These are phyloP conservation scores for Didymellaceae sp. DNA, from an alignment of 2,329 filamentous ascomycete genomes.

Conservation along the genomic window DNA sequence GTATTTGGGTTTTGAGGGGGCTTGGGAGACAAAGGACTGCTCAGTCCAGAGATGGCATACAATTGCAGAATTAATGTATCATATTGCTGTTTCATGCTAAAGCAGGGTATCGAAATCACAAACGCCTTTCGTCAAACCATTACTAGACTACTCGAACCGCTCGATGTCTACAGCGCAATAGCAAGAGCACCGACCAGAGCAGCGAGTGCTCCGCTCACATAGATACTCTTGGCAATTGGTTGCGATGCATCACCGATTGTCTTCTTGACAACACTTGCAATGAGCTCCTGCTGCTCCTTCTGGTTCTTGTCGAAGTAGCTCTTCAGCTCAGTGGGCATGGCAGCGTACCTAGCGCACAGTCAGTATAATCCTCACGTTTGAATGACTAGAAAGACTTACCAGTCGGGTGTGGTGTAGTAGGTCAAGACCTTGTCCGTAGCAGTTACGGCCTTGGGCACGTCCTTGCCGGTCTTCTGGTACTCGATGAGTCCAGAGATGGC, in stretches of 20 bases:
- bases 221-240: constrained; percentile 1
- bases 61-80: neutral
- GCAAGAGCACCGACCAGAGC: constrained; percentile 13
- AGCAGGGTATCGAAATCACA: constrained; percentile 11
- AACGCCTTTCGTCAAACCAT: constrained; percentile 1
- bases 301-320: constrained; percentile 11
- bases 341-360: constrained; percentile 8
- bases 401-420: constrained; percentile 14
- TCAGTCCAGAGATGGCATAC: too few relatives aligned
- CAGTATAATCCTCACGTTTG: neutral
- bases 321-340: constrained; percentile 18
- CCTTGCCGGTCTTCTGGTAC: constrained; percentile 14
- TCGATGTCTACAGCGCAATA: constrained; percentile 4
- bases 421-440: constrained; percentile 9
- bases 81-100: neutral
- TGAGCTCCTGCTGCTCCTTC: constrained; percentile 6
- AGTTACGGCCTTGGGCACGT: constrained; percentile 15
- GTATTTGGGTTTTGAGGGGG: constrained; percentile 51
- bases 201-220: constrained; percentile 10
- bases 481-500: constrained; percentile 4
- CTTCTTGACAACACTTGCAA: constrained; percentile 4
- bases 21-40: too few relatives aligned
- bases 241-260: constrained; percentile 8
- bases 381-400: constrained; percentile 2
- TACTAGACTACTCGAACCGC: neutral